Evolutionary conservation across 2,329 filamentous ascomycete genomes (phyloP).

Genomic region (Penicillium sp.): DNA sequence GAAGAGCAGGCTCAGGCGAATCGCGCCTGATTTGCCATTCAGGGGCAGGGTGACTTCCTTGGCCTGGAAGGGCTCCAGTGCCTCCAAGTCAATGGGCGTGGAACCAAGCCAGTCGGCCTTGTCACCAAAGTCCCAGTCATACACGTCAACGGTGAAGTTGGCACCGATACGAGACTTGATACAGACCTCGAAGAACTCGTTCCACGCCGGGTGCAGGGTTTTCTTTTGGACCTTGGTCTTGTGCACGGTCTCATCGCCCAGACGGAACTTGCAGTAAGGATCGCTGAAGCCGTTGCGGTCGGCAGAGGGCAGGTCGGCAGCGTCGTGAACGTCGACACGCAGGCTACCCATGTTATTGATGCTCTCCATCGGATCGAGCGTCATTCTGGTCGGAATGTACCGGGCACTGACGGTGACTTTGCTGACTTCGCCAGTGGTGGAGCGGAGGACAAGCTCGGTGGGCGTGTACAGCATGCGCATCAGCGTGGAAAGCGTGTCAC

Average conservation of each 20-base stretch:
- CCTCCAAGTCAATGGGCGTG: slow-evolving; percentile 68
- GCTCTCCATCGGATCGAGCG: slow-evolving; percentile 87
- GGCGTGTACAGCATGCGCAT: slow-evolving; percentile 91
- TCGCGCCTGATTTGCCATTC: slow-evolving; percentile 82
- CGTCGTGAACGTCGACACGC: slow-evolving; percentile 88
- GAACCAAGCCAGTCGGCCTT: slow-evolving; percentile 87
- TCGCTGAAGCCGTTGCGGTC: slow-evolving; percentile 97
- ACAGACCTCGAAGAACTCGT: slow-evolving; percentile 85
- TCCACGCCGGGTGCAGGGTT: slow-evolving; percentile 91
- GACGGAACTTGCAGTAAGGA: slow-evolving; percentile 89
- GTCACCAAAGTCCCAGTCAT: slow-evolving; percentile 95
- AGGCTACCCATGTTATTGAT: slow-evolving; percentile 99
- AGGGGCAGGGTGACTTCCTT: slow-evolving; percentile 71
- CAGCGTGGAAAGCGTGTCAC: slow-evolving; percentile 79
- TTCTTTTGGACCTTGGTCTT: slow-evolving; percentile 98
- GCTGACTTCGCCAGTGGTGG: slow-evolving; percentile 69
- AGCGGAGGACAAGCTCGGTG: slow-evolving; percentile 73
- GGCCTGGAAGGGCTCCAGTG: slow-evolving; percentile 78
- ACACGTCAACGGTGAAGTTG: slow-evolving; percentile 77
- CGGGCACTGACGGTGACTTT: slow-evolving; percentile 88
- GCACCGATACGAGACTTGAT: slow-evolving; percentile 80
- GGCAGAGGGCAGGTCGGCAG: slow-evolving; percentile 79
- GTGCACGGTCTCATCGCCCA: slow-evolving; percentile 85
- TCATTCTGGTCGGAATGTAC: slow-evolving; percentile 92
- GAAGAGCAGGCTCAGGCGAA: slow-evolving; percentile 84